phyloP scores from a whole-genome alignment of 306 rosid species.

The Pterocarpus santalinus region DNA sequence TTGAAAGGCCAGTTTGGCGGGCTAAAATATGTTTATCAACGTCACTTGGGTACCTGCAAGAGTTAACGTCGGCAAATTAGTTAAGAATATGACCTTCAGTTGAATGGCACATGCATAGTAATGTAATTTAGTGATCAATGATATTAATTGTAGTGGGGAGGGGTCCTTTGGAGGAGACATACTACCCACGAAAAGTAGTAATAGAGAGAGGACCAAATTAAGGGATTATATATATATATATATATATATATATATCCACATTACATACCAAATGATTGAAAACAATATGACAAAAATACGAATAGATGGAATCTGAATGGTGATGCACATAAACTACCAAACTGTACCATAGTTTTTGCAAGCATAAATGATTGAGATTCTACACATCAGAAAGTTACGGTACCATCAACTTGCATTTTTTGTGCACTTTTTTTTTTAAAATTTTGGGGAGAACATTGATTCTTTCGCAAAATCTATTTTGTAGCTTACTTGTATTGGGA shows the following conservation, averaged over 20 bases:
- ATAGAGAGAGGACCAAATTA: constrained; percentile 18
- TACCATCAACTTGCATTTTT: constrained; percentile 18
- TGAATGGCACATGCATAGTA: neutral
- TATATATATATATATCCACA: neutral
- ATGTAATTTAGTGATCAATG: neutral
- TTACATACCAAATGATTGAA: constrained; percentile 52
- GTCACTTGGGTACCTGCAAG: constrained; percentile 94
- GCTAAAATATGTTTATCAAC: constrained; percentile 95
- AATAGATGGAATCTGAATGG: constrained; percentile 69
- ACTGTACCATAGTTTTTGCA: constrained; percentile 48
- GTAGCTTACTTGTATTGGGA: constrained; percentile 46
- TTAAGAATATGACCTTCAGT: constrained; percentile 21
- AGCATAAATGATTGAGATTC: constrained; percentile 57
- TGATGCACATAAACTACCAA: constrained; percentile 68
- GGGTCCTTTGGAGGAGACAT: constrained; percentile 26
- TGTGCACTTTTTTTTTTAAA: constrained; percentile 6
- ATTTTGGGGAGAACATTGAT: constrained; percentile 53
- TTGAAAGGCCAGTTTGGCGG: constrained; percentile 99
- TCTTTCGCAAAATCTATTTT: constrained; percentile 56
- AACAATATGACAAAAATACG: constrained; percentile 52
- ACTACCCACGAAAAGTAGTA: constrained; percentile 39
- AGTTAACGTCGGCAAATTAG: constrained; percentile 19
- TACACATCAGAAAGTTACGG: constrained; percentile 28
- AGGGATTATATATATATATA: neutral
- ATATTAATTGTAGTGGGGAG: neutral